Evolutionary conservation across 345 rosid genomes (phyloP), one percentile per base, ranked within the genome.

Genomic region (Conringia planisiliqua): DNA sequence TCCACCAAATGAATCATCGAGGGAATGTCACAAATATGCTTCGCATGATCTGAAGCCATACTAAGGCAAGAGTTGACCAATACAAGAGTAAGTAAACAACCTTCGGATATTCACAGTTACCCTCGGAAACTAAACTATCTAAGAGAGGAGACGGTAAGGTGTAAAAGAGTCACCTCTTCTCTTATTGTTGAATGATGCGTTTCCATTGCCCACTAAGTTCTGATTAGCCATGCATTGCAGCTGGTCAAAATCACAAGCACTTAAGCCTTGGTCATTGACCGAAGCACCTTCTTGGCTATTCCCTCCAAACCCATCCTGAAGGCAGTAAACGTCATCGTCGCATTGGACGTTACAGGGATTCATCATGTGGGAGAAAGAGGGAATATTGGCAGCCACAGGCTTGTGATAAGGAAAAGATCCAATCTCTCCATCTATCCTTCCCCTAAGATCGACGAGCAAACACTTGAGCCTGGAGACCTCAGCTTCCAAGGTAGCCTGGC

Each of bases 401-500:
- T 90, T 95, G 84, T 92, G 98, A 76, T 95, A 92, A 18, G 99
- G 99, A 73, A 95, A 95, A 18, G 93, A 76, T 18, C 99, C 98
- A 54, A 95, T 95, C 76, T 92, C 99, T 66, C 99, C 98, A 69
- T 95, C 99, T 6, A 95, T 95, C 73, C 99, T 87, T 24, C 99
- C 99, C 58, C 97, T 83, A 13, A 95, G 84, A 66, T 95, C 99
- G 58, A 92, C 98, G 74, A 92, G 97, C 84, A 95, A 83, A 84
- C 98, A 96, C 86, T 96, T 96, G 10, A 92, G 89, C 89, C 99
- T 87, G 0, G 93, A 80, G 40, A 85, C 61, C 88, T 96, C 99
- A 48, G 95, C 90, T 76, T 96, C 98, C 83, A 96, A 82, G 42
- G 84, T 87, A 56, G 91, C 91, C 74, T 92, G 98, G 70, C 90